Percentiles rank a stretch among this genome's conserved stretches.
phyloP scores from a whole-genome alignment of 164 flowering plant genomes.

The Piper betle region DNA sequence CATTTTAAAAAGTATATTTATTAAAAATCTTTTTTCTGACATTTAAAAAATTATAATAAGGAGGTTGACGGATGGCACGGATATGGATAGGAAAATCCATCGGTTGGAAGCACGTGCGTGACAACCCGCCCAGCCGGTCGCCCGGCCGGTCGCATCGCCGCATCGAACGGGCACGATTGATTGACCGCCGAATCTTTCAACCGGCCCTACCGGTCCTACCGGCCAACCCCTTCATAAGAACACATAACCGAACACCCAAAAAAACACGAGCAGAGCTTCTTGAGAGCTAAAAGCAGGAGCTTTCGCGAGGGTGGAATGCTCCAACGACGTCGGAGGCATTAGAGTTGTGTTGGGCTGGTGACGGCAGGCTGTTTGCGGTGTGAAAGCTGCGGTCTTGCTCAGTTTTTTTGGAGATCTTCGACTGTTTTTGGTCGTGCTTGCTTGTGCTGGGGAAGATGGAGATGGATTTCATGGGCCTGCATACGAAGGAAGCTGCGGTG shows the following conservation, averaged over 20 bases:
- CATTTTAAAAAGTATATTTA: no score
- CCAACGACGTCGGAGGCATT: no score
- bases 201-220: neutral
- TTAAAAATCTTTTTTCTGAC: no score
- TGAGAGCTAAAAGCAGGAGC: no score
- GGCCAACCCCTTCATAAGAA: no score
- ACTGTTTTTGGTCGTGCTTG: neutral
- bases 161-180: constrained; percentile 15
- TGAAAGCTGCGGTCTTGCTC: neutral
- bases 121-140: constrained; percentile 17
- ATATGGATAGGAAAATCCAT: neutral
- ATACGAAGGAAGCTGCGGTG: constrained; percentile 20
- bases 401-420: neutral
- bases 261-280: no score
- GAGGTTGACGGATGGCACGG: no score
- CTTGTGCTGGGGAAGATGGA: constrained; percentile 25
- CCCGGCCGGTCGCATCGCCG: constrained; percentile 14
- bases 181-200: neutral
- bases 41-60: no score
- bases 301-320: no score
- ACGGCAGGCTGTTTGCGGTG: neutral
- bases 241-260: no score
- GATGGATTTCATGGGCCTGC: constrained; percentile 49
- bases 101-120: constrained; percentile 23
- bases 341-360: no score